Conservation (phyloP, 306 rosid species). For the Alnus rubra region DNA sequence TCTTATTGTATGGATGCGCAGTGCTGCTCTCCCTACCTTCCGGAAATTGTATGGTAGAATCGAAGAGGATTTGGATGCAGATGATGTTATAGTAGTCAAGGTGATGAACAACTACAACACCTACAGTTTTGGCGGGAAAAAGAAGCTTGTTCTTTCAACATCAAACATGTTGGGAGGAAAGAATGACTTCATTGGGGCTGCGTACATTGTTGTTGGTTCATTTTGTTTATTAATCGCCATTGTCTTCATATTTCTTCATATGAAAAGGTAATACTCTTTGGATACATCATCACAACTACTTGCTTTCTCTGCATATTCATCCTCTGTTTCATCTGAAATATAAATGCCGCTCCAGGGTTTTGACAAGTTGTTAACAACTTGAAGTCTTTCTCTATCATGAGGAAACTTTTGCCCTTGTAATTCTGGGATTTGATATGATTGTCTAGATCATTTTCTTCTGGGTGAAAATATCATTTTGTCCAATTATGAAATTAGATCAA, state of each 20-base stretch:
- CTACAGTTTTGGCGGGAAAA: conserved; percentile 90
- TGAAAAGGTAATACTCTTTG: conserved; percentile 63
- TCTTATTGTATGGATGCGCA: conserved; percentile 97
- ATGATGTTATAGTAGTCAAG: conserved; percentile 69
- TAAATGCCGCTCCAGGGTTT: neutral
- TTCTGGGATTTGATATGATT: neutral
- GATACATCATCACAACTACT: neutral
- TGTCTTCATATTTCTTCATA: conserved; percentile 77
- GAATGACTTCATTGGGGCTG: conserved; percentile 86
- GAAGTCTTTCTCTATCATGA: neutral
- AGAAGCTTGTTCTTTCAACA: conserved; percentile 85
- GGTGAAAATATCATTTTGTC: neutral
- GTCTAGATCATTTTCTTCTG: too few relatives aligned
- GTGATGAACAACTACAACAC: conserved; percentile 80
- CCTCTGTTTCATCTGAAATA: neutral
- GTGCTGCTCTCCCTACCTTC: conserved; percentile 96
- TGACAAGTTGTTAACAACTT: neutral
- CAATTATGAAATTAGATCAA: neutral
- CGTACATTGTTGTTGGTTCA: conserved; percentile 72
- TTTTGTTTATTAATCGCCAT: conserved; percentile 61
- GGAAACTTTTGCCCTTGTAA: neutral
- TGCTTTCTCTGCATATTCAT: neutral
- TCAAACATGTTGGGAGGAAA: conserved; percentile 93
- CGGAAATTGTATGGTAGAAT: conserved; percentile 90
- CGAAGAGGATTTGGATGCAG: conserved; percentile 83